Evolutionary conservation across 176 grass and related monocot genomes (phyloP), one percentile per base, ranked within the genome.

Genomic region (Lolium rigidum): DNA sequence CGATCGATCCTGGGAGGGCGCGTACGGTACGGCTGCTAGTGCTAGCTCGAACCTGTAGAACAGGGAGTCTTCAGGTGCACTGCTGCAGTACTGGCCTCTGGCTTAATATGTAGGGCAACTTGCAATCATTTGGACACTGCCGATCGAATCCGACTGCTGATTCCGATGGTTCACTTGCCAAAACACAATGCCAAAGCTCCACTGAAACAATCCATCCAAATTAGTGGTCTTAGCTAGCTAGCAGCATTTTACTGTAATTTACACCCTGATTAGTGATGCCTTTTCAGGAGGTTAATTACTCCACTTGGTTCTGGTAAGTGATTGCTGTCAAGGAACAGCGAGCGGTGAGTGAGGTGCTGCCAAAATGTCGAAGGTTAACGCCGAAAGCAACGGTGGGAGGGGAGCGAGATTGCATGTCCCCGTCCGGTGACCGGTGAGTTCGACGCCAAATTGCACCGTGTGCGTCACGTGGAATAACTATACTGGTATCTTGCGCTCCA

Each of bases 91-190:
- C 39, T 50, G 24, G n/a, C 78, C 21, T 41, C n/a, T 31, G 20
- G 21, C 77, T 57, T 70, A 62, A 66, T 24, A 68, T 79, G 81
- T 84, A 76, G 85, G 76, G 50, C 89, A 87, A 9, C 44, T 4
- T 21, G 60, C 60, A 84, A 84, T 87, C 85, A 87, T 91, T 84
- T 47, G 89, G 59, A 35, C 31, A 35, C 31, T 2, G 85, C 64
- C 0, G 72, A 52, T 75, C 47, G 47, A 75, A 52, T 61, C 18
- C 12, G 57, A 12, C 11, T 22, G 56, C 84, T 70, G 85, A 84
- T 70, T 81, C 76, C 69, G 89, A 84, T 46, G 81, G 81, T 70
- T 84, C 89, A 91, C 81, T 91, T n/a, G 11, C 71, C 60, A 74
- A 6, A 24, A 48, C 72, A 68, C 18, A n/a, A 25, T 11, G 52